Conservation (phyloP, 2,329 filamentous ascomycete genomes). For the Colletotrichum sublineola region DNA sequence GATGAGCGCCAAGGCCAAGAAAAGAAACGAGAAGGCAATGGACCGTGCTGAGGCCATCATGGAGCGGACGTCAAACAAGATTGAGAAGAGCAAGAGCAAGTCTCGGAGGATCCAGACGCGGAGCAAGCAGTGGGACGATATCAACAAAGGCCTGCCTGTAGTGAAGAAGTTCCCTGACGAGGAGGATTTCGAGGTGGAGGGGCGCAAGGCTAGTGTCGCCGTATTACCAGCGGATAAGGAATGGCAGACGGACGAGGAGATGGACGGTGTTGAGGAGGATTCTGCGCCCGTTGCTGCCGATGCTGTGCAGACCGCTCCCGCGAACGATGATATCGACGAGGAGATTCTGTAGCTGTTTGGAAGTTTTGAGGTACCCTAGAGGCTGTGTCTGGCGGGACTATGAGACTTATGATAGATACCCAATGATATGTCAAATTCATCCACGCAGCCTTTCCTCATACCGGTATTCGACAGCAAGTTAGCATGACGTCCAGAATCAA, state of each 20-base stretch:
- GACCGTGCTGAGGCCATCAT: constrained; percentile 72
- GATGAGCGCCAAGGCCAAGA: constrained; percentile 67
- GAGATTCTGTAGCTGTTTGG: constrained; percentile 38
- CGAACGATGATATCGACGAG: constrained; percentile 40
- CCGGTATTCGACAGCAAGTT: background rate
- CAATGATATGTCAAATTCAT: constrained; percentile 28
- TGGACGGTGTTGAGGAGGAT: constrained; percentile 47
- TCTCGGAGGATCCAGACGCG: constrained; percentile 62
- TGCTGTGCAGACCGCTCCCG: constrained; percentile 1
- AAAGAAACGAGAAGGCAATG: constrained; percentile 68
- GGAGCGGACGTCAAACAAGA: constrained; percentile 69
- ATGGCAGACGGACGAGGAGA: constrained; percentile 54
- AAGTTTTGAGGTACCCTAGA: constrained; percentile 16
- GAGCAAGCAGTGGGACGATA: constrained; percentile 69
- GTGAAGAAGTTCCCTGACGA: constrained; percentile 41
- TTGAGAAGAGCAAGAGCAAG: constrained; percentile 66
- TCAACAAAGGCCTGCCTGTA: constrained; percentile 58
- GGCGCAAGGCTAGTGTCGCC: constrained; percentile 39
- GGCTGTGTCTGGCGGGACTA: constrained; percentile 33
- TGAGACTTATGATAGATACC: constrained; percentile 43
- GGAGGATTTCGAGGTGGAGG: constrained; percentile 46
- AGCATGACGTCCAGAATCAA: background rate
- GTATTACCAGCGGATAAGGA: constrained; percentile 44
- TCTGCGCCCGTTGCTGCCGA: constrained; percentile 2
- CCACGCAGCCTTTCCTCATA: background rate